Conservation (phyloP, 2,329 filamentous ascomycete genomes). For the Colletotrichum chlorophyti region DNA sequence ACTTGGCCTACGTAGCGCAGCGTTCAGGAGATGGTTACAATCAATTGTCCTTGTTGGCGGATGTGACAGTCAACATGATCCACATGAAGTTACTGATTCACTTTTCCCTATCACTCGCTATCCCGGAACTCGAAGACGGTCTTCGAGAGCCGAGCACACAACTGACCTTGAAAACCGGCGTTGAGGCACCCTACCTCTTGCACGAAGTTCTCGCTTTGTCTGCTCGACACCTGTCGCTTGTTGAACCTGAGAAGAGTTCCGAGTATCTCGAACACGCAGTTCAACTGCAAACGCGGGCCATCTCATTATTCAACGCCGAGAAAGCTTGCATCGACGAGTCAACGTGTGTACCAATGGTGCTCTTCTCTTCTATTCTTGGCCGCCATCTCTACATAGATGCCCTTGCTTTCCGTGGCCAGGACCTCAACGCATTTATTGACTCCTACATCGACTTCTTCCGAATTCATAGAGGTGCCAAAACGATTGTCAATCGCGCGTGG, state of each 20-base stretch:
- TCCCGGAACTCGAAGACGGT: slow-evolving; percentile 30
- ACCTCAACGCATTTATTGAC: slow-evolving; percentile 35
- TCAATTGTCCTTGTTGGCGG: neutral
- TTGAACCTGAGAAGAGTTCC: slow-evolving; percentile 32
- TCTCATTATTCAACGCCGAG: slow-evolving; percentile 37
- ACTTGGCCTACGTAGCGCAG: slow-evolving; percentile 1
- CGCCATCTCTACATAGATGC: slow-evolving; percentile 43
- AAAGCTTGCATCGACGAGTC: slow-evolving; percentile 31
- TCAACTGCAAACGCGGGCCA: slow-evolving; percentile 40
- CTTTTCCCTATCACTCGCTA: neutral
- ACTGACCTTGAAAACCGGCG: slow-evolving; percentile 33
- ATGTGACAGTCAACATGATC: neutral
- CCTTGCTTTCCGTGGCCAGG: slow-evolving; percentile 33
- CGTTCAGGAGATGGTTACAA: slow-evolving; percentile 1
- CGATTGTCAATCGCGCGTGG: slow-evolving; percentile 26
- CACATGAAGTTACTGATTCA: neutral
- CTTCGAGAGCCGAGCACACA: slow-evolving; percentile 29
- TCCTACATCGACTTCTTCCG: slow-evolving; percentile 38
- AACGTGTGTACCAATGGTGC: slow-evolving; percentile 40
- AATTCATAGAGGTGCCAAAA: slow-evolving; percentile 33
- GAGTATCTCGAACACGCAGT: slow-evolving; percentile 34
- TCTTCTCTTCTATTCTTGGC: slow-evolving; percentile 42
- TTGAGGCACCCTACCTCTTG: slow-evolving; percentile 42
- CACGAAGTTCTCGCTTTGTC: slow-evolving; percentile 45
- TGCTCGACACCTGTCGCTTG: slow-evolving; percentile 40